Conservation (phyloP, 306 rosid genomes). For the Parietaria judaica region DNA sequence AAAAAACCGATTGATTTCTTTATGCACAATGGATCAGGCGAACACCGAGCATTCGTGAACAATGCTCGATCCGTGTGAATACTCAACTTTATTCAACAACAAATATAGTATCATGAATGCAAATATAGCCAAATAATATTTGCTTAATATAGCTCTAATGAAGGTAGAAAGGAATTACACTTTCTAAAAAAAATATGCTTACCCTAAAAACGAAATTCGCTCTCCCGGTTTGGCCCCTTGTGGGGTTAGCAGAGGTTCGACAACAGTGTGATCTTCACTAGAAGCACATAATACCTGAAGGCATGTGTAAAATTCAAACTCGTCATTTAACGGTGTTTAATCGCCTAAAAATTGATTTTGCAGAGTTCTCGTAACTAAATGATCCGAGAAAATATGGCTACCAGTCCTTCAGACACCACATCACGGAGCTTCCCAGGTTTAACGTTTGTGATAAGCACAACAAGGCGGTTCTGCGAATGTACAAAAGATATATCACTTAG, state of each 20-base stretch:
- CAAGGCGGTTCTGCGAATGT: conserved; percentile 57
- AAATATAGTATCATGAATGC: background rate
- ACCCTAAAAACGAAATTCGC: conserved; percentile 70
- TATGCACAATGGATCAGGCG: background rate
- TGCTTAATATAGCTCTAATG: too few relatives aligned
- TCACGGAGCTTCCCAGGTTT: conserved; percentile 97
- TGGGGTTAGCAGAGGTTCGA: conserved; percentile 91
- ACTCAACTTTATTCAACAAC: background rate
- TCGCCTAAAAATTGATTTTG: background rate
- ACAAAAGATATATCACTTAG: conserved; percentile 6
- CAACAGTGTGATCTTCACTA: conserved; percentile 62
- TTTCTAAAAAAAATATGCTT: background rate
- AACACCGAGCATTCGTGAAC: too few relatives aligned
- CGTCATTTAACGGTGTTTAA: background rate
- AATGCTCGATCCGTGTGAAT: background rate
- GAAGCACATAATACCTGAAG: conserved; percentile 88
- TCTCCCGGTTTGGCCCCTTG: conserved; percentile 84
- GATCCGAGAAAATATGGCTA: conserved; percentile 9
- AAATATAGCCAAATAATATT: too few relatives aligned
- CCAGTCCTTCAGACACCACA: conserved; percentile 94
- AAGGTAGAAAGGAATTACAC: too few relatives aligned
- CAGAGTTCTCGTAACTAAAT: background rate
- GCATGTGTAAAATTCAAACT: conserved; percentile 4
- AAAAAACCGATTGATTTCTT: background rate
- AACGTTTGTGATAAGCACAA: conserved; percentile 85